Percentiles rank a stretch among this genome's conserved stretches.
Conservation (phyloP, 768 basidiomycete genomes). For the Pisolithus marmoratus region DNA sequence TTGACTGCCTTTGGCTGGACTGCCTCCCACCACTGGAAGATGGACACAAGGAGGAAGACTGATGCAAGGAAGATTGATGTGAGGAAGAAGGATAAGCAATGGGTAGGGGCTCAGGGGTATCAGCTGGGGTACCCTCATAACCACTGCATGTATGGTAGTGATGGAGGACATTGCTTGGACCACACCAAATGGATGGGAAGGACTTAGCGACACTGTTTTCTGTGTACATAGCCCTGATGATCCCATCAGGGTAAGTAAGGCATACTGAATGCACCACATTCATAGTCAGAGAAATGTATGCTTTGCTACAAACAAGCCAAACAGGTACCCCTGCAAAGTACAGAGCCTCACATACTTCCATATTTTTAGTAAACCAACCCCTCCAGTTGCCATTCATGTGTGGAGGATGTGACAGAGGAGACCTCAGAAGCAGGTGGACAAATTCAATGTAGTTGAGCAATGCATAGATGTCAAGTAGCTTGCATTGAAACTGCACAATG, state of each 20-base stretch:
- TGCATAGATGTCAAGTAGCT: conserved; percentile 4
- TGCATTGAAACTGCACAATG: conserved; percentile 1
- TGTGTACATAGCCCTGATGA: not conserved
- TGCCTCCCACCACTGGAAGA: not conserved
- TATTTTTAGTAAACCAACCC: conserved; percentile 6
- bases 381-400: conserved; percentile 1
- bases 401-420: not conserved
- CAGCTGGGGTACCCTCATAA: not conserved
- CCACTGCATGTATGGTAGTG: not conserved
- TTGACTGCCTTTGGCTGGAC: not conserved
- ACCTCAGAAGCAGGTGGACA: not conserved
- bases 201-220: not conserved
- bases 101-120: too few species aligned
- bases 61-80: too few species aligned
- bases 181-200: not conserved
- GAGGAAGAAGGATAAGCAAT: not conserved
- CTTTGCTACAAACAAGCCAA: conserved; percentile 1
- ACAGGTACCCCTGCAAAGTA: conserved; percentile 6
- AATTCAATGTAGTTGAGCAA: conserved; percentile 4
- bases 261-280: not conserved
- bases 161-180: not conserved
- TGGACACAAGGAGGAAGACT: too few species aligned
- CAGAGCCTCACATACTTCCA: not conserved
- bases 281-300: not conserved
- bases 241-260: not conserved